A percentile compares a stretch with the other conserved stretches of the same genome.
phyloP scores from a whole-genome alignment of 2,329 filamentous ascomycete genomes.

The Penicillium vulpinum region DNA sequence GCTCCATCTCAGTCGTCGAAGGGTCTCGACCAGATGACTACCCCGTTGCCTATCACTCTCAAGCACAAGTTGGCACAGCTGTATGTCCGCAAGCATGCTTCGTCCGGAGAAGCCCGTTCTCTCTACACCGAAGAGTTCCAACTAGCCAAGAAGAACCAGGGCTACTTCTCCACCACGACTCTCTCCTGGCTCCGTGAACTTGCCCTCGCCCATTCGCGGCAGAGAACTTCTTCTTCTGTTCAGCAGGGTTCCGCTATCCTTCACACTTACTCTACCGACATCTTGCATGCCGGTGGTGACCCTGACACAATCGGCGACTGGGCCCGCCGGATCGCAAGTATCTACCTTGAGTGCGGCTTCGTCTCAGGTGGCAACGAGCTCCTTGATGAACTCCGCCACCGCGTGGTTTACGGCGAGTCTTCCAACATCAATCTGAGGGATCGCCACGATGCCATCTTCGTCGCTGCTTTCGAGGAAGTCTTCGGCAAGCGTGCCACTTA shows the following conservation, averaged over 20 bases:
- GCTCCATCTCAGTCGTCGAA: constrained; percentile 32
- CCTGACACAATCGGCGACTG: constrained; percentile 49
- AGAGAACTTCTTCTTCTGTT: constrained; percentile 42
- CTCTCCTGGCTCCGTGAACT: constrained; percentile 48
- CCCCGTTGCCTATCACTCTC: constrained; percentile 46
- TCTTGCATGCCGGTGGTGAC: constrained; percentile 43
- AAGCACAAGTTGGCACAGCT: constrained; percentile 54
- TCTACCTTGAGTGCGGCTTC: constrained; percentile 48
- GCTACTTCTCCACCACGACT: constrained; percentile 50
- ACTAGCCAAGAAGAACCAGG: constrained; percentile 46
- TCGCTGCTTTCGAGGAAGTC: constrained; percentile 48
- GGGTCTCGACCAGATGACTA: constrained; percentile 33
- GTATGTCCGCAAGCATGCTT: constrained; percentile 46
- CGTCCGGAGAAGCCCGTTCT: constrained; percentile 39
- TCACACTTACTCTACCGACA: constrained; percentile 44
- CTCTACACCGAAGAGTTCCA: constrained; percentile 48
- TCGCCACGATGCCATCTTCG: constrained; percentile 46
- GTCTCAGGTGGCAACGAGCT: constrained; percentile 44
- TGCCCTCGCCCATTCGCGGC: constrained; percentile 44
- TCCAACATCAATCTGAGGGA: constrained; percentile 32
- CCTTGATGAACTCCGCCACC: constrained; percentile 50
- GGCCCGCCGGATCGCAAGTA: constrained; percentile 48
- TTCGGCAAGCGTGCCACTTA: constrained; percentile 40
- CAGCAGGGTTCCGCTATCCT: constrained; percentile 42
- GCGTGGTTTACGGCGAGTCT: constrained; percentile 49